Conservation (phyloP, 768 basidiomycete species). For the Auricularia heimuer region DNA sequence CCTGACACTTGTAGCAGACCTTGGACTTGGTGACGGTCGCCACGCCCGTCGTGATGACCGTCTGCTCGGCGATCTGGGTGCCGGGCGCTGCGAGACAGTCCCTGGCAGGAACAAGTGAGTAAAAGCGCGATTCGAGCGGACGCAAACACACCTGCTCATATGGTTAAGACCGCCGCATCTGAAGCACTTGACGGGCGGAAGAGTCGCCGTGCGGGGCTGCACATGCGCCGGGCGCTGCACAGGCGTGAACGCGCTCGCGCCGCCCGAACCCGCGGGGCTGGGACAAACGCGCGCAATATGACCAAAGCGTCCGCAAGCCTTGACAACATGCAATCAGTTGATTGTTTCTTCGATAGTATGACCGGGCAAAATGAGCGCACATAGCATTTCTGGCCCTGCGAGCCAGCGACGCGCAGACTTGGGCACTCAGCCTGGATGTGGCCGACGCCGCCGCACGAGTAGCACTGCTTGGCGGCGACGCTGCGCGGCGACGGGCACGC, state of each 20-base stretch:
- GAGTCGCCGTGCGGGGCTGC: constrained; percentile 55
- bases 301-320: constrained; percentile 60
- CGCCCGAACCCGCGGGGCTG: constrained; percentile 28
- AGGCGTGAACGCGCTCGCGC: constrained; percentile 8
- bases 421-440: constrained; percentile 86
- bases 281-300: constrained; percentile 76
- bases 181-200: constrained; percentile 82
- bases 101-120: constrained; percentile 27
- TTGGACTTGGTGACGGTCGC: constrained; percentile 46
- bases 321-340: background rate
- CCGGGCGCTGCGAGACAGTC: constrained; percentile 75
- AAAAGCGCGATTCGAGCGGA: background rate
- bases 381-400: constrained; percentile 70
- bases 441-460: constrained; percentile 86
- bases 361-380: constrained; percentile 32
- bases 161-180: constrained; percentile 85
- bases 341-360: no score
- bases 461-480: constrained; percentile 82
- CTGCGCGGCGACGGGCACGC: constrained; percentile 78
- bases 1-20: constrained; percentile 83
- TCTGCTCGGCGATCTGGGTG: constrained; percentile 35
- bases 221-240: background rate
- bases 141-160: constrained; percentile 27
- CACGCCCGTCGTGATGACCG: constrained; percentile 30
- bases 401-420: constrained; percentile 52